phyloP scores from a whole-genome alignment of 2,329 filamentous ascomycete genomes.

The Colletotrichum sp. region DNA sequence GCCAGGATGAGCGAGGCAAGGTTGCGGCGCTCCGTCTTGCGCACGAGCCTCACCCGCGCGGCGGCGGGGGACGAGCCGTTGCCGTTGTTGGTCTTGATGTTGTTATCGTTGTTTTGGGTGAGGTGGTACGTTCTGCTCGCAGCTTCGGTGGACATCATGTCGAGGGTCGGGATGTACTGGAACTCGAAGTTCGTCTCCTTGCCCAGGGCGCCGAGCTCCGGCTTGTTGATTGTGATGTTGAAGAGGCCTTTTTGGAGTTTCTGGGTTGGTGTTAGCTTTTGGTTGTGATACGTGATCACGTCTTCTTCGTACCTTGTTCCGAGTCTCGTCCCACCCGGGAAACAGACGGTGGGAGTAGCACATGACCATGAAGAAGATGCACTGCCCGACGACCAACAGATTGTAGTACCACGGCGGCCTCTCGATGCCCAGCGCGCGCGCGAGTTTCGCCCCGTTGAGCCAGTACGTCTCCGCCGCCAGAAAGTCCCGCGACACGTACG shows the following conservation, averaged over 20 bases:
- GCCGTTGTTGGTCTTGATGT: conserved; percentile 27
- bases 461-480: conserved; percentile 71
- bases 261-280: conserved; percentile 24
- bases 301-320: conserved; percentile 27
- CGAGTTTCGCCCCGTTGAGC: conserved; percentile 71
- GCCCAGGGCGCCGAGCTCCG: conserved; percentile 63
- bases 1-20: conserved; percentile 48
- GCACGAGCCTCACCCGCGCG: conserved; percentile 31
- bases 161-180: conserved; percentile 66
- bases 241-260: conserved; percentile 42
- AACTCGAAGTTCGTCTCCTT: conserved; percentile 70
- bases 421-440: conserved; percentile 63
- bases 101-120: conserved; percentile 19
- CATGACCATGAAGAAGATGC: conserved; percentile 65
- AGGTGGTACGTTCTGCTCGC: background rate
- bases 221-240: conserved; percentile 65
- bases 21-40: conserved; percentile 38
- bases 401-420: conserved; percentile 62
- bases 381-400: conserved; percentile 67
- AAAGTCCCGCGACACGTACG: conserved; percentile 69
- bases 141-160: conserved; percentile 37
- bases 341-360: conserved; percentile 50
- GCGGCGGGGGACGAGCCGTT: conserved; percentile 31
- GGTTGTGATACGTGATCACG: background rate
- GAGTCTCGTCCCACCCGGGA: conserved; percentile 40